phyloP scores from a whole-genome alignment of 768 basidiomycete genomes.

The Phylloporus rhodoxanthus region DNA sequence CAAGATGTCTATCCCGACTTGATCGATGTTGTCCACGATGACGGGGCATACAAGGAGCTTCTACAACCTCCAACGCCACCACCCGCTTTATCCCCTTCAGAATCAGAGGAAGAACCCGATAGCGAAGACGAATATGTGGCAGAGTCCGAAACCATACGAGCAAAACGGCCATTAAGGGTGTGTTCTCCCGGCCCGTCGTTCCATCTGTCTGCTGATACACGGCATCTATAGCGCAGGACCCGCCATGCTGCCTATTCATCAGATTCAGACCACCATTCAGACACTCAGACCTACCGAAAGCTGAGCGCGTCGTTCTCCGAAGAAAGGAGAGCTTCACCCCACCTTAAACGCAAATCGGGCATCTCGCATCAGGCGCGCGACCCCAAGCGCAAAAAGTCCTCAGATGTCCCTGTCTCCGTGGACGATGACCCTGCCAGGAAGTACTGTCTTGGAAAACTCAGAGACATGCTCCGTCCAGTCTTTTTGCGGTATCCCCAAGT shows the following conservation, averaged over 20 bases:
- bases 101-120: conserved; percentile 44
- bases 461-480: conserved; percentile 64
- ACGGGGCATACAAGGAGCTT: conserved; percentile 19
- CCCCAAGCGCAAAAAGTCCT: conserved; percentile 44
- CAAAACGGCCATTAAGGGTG: conserved; percentile 40
- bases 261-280: conserved; percentile 40
- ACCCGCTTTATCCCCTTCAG: conserved; percentile 34
- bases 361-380: conserved; percentile 35
- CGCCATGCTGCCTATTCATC: conserved; percentile 37
- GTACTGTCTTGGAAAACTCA: conserved; percentile 73
- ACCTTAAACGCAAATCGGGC: conserved; percentile 52
- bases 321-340: conserved; percentile 20
- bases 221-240: conserved; percentile 37
- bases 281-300: conserved; percentile 24
- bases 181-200: conserved; percentile 20
- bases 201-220: conserved; percentile 12
- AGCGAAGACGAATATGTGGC: conserved; percentile 74
- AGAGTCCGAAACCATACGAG: conserved; percentile 33
- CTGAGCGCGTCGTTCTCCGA: conserved; percentile 15
- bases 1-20: conserved; percentile 50
- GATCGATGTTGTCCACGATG: conserved; percentile 16
- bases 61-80: conserved; percentile 22
- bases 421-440: conserved; percentile 70
- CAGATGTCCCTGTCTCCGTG: conserved; percentile 33
- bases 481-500: conserved; percentile 66